These are phyloP conservation scores for Lipomyces yarrowii DNA, from an alignment of 1,139 yeast genomes.

Conservation along the genomic window DNA sequence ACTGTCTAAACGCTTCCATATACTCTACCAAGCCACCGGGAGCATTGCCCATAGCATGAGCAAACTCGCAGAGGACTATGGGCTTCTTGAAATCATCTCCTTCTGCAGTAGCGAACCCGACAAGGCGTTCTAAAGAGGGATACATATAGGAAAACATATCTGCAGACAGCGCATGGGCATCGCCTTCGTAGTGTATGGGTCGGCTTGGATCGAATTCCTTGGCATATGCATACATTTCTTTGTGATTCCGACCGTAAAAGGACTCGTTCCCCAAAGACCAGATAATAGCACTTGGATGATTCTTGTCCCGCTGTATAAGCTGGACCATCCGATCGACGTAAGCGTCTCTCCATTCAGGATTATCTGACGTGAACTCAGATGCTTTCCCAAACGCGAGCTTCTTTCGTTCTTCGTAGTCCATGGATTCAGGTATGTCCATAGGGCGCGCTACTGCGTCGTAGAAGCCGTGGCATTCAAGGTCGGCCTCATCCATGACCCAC, in stretches of 20 bases:
- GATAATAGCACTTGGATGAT: no score
- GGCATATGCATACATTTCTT: conserved; percentile 40
- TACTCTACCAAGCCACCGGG: conserved; percentile 45
- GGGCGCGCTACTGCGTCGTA: no score
- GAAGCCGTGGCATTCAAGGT: no score
- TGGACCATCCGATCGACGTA: no score
- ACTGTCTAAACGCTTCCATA: conserved; percentile 41
- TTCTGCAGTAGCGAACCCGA: conserved; percentile 29
- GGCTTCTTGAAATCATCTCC: conserved; percentile 39
- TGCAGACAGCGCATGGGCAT: conserved; percentile 37
- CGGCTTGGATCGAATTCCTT: conserved; percentile 38
- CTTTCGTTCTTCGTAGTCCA: no score
- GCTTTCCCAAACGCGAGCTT: no score
- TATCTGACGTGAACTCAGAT: no score
- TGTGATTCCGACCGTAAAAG: conserved; percentile 43
- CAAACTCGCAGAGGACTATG: conserved; percentile 45
- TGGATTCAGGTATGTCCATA: no score
- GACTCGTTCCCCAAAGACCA: conserved; percentile 49
- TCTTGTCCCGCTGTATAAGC: conserved; percentile 33
- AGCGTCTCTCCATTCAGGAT: no score
- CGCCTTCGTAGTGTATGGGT: conserved; percentile 46
- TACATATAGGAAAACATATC: conserved; percentile 46
- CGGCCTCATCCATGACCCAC: no score
- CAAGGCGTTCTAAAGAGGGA: conserved; percentile 38
- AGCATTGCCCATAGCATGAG: conserved; percentile 48